Conservation (phyloP, 306 rosid species). For the Inga leiocalycina region DNA sequence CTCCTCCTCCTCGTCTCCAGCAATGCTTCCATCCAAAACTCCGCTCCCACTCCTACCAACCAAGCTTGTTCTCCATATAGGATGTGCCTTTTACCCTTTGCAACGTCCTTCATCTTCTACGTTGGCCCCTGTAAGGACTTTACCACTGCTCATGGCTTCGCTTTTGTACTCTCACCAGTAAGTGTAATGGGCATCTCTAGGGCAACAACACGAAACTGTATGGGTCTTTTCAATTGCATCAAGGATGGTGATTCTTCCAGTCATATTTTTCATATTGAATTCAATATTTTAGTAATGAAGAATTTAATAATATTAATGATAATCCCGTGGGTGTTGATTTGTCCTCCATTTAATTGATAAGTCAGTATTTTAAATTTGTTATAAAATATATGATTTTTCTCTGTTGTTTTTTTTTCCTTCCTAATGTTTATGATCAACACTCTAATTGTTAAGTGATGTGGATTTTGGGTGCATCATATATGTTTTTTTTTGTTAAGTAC, state of each 20-base stretch:
- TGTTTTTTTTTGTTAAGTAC: too few species aligned
- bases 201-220: slow-evolving; percentile 48
- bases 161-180: slow-evolving; percentile 47
- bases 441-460: too few species aligned
- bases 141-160: slow-evolving; percentile 62
- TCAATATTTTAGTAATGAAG: slow-evolving; percentile 63
- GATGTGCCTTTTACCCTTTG: not conserved
- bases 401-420: too few species aligned
- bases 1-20: too few species aligned
- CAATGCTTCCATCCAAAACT: too few species aligned
- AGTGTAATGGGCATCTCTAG: slow-evolving; percentile 33
- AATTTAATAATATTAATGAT: slow-evolving; percentile 52
- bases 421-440: too few species aligned
- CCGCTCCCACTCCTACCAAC: too few species aligned
- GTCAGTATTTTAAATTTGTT: too few species aligned
- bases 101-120: slow-evolving; percentile 58
- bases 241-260: slow-evolving; percentile 44
- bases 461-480: too few species aligned
- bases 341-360: not conserved
- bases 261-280: slow-evolving; percentile 59
- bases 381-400: too few species aligned
- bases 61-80: too few species aligned
- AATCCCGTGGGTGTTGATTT: slow-evolving; percentile 66
- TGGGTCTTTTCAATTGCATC: slow-evolving; percentile 60
- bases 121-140: slow-evolving; percentile 28